A percentile compares a stretch with the other conserved stretches of the same genome.
phyloP scores from a whole-genome alignment of 805 yeast species.

The Isabelozyma gotoi region DNA sequence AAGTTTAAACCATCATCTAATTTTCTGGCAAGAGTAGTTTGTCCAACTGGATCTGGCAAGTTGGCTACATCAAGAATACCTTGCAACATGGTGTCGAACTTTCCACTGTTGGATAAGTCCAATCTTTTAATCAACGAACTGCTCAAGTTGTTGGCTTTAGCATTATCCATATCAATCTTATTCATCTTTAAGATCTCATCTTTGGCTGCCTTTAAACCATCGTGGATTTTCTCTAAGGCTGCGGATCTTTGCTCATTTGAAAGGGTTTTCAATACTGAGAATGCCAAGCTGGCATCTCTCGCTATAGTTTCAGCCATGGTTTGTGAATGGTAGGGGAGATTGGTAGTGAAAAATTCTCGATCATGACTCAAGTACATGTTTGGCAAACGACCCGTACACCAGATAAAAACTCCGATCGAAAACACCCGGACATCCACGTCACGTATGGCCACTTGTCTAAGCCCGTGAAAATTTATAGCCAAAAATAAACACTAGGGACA shows the following conservation, averaged over 20 bases:
- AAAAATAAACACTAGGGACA: background rate
- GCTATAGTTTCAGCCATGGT: constrained; percentile 75
- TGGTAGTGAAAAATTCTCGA: background rate
- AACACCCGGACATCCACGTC: background rate
- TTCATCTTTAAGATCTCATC: constrained; percentile 71
- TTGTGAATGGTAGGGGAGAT: background rate
- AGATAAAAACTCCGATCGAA: background rate
- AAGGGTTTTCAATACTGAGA: constrained; percentile 77
- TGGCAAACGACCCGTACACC: background rate
- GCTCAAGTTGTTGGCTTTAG: constrained; percentile 59
- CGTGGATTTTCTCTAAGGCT: constrained; percentile 73
- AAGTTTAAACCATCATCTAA: constrained; percentile 87
- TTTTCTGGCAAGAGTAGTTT: constrained; percentile 75
- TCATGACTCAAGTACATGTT: background rate
- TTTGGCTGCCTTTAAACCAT: constrained; percentile 60
- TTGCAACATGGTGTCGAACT: constrained; percentile 90
- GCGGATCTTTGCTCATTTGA: constrained; percentile 68
- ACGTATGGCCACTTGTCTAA: background rate
- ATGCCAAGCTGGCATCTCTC: constrained; percentile 75
- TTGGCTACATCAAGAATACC: constrained; percentile 91
- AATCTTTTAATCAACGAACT: constrained; percentile 77
- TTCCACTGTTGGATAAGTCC: constrained; percentile 78
- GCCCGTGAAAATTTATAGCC: background rate
- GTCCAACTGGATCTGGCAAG: constrained; percentile 91
- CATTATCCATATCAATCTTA: constrained; percentile 68